Base-by-base conservation (phyloP, 331 rosid species). In the Malus hybrid region DNA sequence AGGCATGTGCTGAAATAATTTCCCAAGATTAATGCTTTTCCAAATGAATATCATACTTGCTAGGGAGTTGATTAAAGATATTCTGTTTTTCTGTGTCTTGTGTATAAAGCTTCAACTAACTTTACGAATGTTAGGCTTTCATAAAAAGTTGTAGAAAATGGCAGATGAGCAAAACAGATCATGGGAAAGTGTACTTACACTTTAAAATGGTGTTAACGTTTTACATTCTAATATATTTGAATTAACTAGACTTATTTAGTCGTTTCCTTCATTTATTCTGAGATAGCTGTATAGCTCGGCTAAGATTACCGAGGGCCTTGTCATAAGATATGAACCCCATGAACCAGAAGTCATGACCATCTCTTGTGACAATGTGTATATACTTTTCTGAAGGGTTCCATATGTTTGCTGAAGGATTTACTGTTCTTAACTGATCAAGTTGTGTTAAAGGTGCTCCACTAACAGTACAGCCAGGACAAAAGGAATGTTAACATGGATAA, bases 271-370 rank as follows among this genome's bases (percentile, higher is more conserved):
- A 62, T n/a, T 16, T 62, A 12, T 66, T 34, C 50, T 33, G 52
- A 34, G 46, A 32, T 55, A 19, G 64, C 81, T 20, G 24, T 11
- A 75, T 72, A 72, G 83, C 84, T 68, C 78, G 79, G n/a, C 63
- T 80, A 67, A 89, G 76, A 81, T 83, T 81, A 78, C 76, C 81
- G 81, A 93, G 86, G 74, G 98, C 91, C 69, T 76, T 89, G 71
- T 84, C 93, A 71, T 83, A 88, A 6, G 93, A 86, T 50, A 93
- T 66, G 73, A 93, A 91, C 9, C 96, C 96, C 96, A 88, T 81
- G 81, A 91, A 91, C 66, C 83, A 84, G 82, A 86, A 89, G 80
- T 91, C 90, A 84, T 86, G 87, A 15, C 88, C 89, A 70, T 89
- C 97, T 48, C 85, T 81, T 32, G 94, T 80, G 57, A 78, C 77